These are phyloP conservation scores for Metschnikowia arizonensis DNA, from an alignment of 805 yeast species.

Conservation along the genomic window DNA sequence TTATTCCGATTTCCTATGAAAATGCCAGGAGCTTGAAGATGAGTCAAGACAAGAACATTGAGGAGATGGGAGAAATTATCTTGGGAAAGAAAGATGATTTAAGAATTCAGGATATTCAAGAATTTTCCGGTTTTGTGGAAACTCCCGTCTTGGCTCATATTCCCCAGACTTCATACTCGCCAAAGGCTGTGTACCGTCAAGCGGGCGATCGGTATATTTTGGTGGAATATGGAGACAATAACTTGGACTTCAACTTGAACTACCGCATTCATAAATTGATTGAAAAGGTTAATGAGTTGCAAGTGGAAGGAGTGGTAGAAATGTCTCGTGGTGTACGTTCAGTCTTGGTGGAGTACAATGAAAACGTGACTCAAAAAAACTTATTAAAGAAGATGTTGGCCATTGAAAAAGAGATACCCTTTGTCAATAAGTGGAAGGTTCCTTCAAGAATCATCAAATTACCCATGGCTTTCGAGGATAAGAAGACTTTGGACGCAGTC, in stretches of 20 bases:
- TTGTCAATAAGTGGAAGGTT: conserved; percentile 79
- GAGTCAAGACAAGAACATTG: conserved; percentile 55
- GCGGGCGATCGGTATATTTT: conserved; percentile 94
- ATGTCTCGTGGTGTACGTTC: conserved; percentile 98
- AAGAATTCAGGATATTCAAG: too few relatives aligned
- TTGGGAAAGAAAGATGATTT: too few relatives aligned
- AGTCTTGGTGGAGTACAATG: conserved; percentile 82
- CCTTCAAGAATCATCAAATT: conserved; percentile 76
- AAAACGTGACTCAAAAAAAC: conserved; percentile 56
- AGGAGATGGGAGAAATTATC: conserved; percentile 37
- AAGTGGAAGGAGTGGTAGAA: conserved; percentile 80
- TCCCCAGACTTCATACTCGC: conserved; percentile 48
- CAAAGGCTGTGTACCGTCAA: conserved; percentile 82
- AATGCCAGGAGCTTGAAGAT: conserved; percentile 62
- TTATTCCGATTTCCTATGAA: conserved; percentile 70
- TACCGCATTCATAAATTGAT: conserved; percentile 84
- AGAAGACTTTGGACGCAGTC: conserved; percentile 84
- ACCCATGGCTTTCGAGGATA: conserved; percentile 97
- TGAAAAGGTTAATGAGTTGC: conserved; percentile 59
- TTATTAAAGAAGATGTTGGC: conserved; percentile 64
- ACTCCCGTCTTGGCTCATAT: conserved; percentile 63
- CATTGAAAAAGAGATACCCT: conserved; percentile 69
- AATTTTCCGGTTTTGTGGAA: too few relatives aligned
- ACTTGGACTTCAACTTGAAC: conserved; percentile 76
- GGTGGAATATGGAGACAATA: conserved; percentile 89